Conservation (phyloP, 164 flowering plant species). For the Malania oleifera region DNA sequence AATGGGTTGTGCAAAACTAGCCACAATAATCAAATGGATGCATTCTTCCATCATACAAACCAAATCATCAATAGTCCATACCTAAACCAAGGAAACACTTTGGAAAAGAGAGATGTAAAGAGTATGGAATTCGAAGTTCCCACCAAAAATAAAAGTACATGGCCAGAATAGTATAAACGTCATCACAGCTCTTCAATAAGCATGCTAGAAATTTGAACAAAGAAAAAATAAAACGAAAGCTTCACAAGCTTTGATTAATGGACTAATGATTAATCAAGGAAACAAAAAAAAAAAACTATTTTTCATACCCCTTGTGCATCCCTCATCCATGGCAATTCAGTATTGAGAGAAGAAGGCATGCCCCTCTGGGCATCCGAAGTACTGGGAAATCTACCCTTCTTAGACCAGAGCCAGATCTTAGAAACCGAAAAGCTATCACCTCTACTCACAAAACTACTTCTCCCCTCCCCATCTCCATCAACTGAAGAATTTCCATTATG, state of each 20-base stretch:
- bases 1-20: no score
- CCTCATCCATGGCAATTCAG: conserved; percentile 39
- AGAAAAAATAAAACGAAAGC: conserved; percentile 11
- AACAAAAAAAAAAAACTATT: conserved; percentile 14
- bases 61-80: background rate
- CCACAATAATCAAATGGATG: background rate
- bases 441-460: conserved; percentile 33
- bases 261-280: conserved; percentile 6
- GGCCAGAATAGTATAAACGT: background rate
- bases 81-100: background rate
- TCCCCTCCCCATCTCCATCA: conserved; percentile 33
- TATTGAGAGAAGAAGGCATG: conserved; percentile 25
- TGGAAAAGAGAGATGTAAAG: background rate
- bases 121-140: background rate
- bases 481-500: conserved; percentile 13
- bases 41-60: background rate
- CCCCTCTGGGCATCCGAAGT: conserved; percentile 26
- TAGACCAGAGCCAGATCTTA: conserved; percentile 66
- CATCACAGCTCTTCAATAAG: conserved; percentile 4
- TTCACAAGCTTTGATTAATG: conserved; percentile 8
- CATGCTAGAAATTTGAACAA: background rate
- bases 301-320: conserved; percentile 24
- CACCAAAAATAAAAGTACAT: background rate
- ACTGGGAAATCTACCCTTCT: conserved; percentile 40
- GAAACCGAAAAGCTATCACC: conserved; percentile 64